phyloP scores from a whole-genome alignment of 108 stramenopile species.

The Conticribra guillardii region DNA sequence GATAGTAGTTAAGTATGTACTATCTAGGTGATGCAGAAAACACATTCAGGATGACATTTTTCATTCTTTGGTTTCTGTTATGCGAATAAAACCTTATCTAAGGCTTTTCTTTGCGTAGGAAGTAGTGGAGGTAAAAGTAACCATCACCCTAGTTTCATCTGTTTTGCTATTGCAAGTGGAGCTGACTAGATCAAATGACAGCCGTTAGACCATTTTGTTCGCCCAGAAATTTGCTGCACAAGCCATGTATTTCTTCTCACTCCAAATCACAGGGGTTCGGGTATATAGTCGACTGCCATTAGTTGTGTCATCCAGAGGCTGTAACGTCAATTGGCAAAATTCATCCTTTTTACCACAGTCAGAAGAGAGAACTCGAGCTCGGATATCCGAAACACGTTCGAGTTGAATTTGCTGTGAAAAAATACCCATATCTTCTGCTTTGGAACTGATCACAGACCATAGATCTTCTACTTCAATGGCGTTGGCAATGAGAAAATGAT shows the following conservation, averaged over 20 bases:
- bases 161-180: too few relatives aligned
- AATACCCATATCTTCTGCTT: slow-evolving; percentile 22
- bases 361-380: slow-evolving; percentile 2
- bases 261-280: slow-evolving; percentile 46
- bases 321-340: slow-evolving; percentile 70
- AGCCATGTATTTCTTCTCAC: slow-evolving; percentile 65
- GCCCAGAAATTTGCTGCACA: slow-evolving; percentile 73
- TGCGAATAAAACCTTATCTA: too few relatives aligned
- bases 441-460: slow-evolving; percentile 48
- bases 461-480: slow-evolving; percentile 51
- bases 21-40: too few relatives aligned
- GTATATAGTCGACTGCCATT: slow-evolving; percentile 40
- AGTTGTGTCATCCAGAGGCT: slow-evolving; percentile 34
- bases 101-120: too few relatives aligned
- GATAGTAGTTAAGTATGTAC: too few relatives aligned
- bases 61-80: too few relatives aligned
- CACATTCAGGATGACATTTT: too few relatives aligned
- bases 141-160: too few relatives aligned
- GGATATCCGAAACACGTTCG: slow-evolving; percentile 51
- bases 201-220: slow-evolving; percentile 43
- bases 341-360: not conserved
- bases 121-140: too few relatives aligned
- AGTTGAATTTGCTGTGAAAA: slow-evolving; percentile 21
- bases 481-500: slow-evolving; percentile 26
- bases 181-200: too few relatives aligned